These are phyloP conservation scores for Peniophora sp. DNA, from an alignment of 1,284 basidiomycete species.

Conservation along the genomic window DNA sequence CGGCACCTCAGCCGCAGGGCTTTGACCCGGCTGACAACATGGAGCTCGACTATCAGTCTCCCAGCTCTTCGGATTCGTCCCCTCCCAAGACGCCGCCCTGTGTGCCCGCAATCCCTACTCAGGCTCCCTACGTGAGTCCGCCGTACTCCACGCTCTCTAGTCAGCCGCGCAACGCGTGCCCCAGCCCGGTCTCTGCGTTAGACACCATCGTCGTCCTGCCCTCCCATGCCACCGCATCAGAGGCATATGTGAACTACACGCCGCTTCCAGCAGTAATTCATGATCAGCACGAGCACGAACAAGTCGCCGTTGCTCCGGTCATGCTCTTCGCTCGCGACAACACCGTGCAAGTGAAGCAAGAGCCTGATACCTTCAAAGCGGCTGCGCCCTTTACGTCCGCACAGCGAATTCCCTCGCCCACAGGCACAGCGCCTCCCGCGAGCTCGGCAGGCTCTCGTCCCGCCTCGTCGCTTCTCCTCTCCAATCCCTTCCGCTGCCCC, in stretches of 20 bases:
- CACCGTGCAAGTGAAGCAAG: neutral
- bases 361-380: neutral
- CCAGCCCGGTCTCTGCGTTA: constrained; percentile 36
- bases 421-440: constrained; percentile 19
- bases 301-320: constrained; percentile 46
- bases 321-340: constrained; percentile 21
- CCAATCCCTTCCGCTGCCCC: constrained; percentile 94
- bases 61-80: constrained; percentile 27
- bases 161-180: constrained; percentile 18
- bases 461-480: constrained; percentile 44
- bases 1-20: constrained; percentile 24
- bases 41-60: constrained; percentile 63
- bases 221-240: constrained; percentile 20
- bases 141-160: constrained; percentile 10
- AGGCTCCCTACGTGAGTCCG: constrained; percentile 1
- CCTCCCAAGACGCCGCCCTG: constrained; percentile 30
- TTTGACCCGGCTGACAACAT: constrained; percentile 70
- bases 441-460: constrained; percentile 44
- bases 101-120: constrained; percentile 37
- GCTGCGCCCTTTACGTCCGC: constrained; percentile 25
- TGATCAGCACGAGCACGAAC: neutral
- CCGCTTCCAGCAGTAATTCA: constrained; percentile 10
- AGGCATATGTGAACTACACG: constrained; percentile 15
- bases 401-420: constrained; percentile 14
- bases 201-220: constrained; percentile 39